A percentile compares a stretch with the other conserved stretches of the same genome.
phyloP scores from a whole-genome alignment of 228 moss, liverwort and hornwort species.

The Sphagnum magellanicum region DNA sequence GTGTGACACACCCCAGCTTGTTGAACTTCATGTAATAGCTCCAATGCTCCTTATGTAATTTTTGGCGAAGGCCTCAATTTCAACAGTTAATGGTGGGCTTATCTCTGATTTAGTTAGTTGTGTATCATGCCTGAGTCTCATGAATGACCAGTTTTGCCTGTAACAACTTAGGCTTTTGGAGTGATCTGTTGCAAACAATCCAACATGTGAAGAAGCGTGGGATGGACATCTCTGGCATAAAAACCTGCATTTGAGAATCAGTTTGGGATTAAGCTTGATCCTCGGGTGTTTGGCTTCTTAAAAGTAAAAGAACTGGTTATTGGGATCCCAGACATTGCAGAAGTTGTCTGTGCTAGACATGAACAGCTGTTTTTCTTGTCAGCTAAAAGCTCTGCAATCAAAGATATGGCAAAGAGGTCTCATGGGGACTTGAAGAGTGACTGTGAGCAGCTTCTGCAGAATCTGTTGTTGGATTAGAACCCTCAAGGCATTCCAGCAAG shows the following conservation, averaged over 20 bases:
- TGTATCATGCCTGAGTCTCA: too few relatives aligned
- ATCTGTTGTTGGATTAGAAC: conserved; percentile 25
- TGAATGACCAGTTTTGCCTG: too few relatives aligned
- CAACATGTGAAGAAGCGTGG: conserved; percentile 10
- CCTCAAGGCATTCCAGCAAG: conserved; percentile 20
- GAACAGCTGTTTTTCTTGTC: conserved; percentile 16
- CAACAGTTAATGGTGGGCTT: background rate
- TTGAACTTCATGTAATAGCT: background rate
- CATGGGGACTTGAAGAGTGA: conserved; percentile 29
- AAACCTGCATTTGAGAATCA: conserved; percentile 35
- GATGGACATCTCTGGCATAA: conserved; percentile 20
- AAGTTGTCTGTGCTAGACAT: conserved; percentile 15
- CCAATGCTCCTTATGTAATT: background rate
- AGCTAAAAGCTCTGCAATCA: background rate
- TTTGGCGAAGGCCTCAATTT: background rate
- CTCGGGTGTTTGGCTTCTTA: conserved; percentile 18
- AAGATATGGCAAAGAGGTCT: background rate
- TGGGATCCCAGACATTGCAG: conserved; percentile 11
- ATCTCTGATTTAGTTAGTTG: too few relatives aligned
- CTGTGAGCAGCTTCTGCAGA: conserved; percentile 22
- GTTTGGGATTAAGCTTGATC: conserved; percentile 29
- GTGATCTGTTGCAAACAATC: background rate
- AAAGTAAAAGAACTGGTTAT: conserved; percentile 30
- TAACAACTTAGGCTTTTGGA: background rate
- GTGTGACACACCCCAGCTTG: too few relatives aligned